Percentiles rank a stretch among this genome's conserved stretches.
These are phyloP conservation scores for Penicillium pulvis DNA, from an alignment of 495 filamentous ascomycete genomes.

Conservation along the genomic window DNA sequence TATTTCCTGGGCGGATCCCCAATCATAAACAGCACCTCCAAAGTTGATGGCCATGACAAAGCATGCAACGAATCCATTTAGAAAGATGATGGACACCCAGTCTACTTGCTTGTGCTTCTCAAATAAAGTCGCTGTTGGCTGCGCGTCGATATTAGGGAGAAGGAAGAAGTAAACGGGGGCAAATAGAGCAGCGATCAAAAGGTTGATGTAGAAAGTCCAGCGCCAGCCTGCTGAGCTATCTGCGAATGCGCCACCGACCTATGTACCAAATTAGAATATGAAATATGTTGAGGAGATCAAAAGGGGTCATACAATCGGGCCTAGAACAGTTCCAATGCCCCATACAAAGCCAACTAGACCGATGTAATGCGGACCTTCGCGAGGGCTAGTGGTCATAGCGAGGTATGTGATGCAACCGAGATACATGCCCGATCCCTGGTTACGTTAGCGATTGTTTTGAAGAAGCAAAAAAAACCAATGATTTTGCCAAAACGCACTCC, in stretches of 20 bases:
- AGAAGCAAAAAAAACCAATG: neutral
- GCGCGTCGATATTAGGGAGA: slow-evolving; percentile 50
- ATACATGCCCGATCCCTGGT: slow-evolving; percentile 19
- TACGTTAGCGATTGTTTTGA: neutral
- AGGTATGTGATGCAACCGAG: slow-evolving; percentile 5
- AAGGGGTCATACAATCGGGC: slow-evolving; percentile 28
- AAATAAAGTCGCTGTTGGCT: slow-evolving; percentile 24
- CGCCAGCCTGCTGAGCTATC: slow-evolving; percentile 47
- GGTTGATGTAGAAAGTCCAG: slow-evolving; percentile 55
- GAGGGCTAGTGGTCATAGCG: slow-evolving; percentile 4
- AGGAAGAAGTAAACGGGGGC: slow-evolving; percentile 58
- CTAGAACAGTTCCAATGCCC: slow-evolving; percentile 44
- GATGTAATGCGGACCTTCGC: slow-evolving; percentile 6
- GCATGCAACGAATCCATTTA: neutral
- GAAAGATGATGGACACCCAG: slow-evolving; percentile 3
- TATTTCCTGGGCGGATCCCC: neutral
- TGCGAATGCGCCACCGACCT: slow-evolving; percentile 43
- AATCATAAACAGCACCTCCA: slow-evolving; percentile 8
- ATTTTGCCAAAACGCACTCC: neutral
- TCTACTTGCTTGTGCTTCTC: slow-evolving; percentile 30
- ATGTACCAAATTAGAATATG: neutral
- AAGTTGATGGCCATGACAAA: slow-evolving; percentile 10
- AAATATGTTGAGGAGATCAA: neutral
- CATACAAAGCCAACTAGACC: slow-evolving; percentile 5
- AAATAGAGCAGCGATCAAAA: slow-evolving; percentile 50